Conservation (phyloP, 345 rosid genomes). For the Crucihimalaya himalaica region DNA sequence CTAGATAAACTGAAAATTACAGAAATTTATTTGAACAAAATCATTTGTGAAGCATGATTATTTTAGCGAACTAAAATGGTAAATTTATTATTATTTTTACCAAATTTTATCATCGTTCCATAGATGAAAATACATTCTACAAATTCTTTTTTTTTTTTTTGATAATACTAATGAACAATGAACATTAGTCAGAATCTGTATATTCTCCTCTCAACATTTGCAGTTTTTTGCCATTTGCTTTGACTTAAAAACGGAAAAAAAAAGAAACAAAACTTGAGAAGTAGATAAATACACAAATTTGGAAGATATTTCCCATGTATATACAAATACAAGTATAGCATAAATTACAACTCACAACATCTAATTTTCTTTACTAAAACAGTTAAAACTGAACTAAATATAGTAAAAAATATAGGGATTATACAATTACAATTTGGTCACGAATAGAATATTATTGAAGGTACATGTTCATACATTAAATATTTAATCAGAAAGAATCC, state of each 20-base stretch:
- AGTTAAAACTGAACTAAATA: constrained; percentile 20
- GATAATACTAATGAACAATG: neutral
- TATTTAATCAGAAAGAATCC: constrained; percentile 27
- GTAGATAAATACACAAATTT: neutral
- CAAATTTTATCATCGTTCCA: too few species aligned
- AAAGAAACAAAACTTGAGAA: constrained; percentile 18
- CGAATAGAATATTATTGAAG: constrained; percentile 21
- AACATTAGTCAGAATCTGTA: neutral
- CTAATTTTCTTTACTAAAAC: neutral
- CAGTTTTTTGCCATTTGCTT: neutral
- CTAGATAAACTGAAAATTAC: neutral
- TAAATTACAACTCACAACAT: constrained; percentile 21
- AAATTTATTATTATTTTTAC: too few species aligned
- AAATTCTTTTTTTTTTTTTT: neutral
- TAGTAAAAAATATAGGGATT: neutral
- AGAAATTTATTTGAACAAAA: too few species aligned
- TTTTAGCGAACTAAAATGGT: neutral
- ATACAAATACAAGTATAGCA: neutral
- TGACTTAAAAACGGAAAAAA: neutral
- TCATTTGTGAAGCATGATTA: neutral
- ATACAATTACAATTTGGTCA: constrained; percentile 24
- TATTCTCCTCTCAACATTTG: neutral
- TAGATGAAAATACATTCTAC: neutral
- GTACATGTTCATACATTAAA: constrained; percentile 31
- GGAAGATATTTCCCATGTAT: constrained; percentile 2